Conservation (phyloP, 106 monocot species). For the Allium fistulosum region DNA sequence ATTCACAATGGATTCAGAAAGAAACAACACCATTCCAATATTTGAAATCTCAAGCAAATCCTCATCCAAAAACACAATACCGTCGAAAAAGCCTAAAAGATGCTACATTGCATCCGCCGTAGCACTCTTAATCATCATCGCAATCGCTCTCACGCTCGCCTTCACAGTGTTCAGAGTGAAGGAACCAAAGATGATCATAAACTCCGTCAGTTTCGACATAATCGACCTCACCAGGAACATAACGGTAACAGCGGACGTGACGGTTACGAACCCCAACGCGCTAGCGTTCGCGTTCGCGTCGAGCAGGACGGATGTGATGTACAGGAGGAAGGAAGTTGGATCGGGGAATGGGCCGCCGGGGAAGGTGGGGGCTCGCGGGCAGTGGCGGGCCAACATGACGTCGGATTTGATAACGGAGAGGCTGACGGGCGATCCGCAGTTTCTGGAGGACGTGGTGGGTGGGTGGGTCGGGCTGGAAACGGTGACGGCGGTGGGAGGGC, state of each 20-base stretch:
- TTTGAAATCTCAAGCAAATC: too few relatives aligned
- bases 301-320: conserved; percentile 24
- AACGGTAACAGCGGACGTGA: conserved; percentile 23
- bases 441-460: conserved; percentile 11
- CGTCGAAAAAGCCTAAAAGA: neutral
- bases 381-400: conserved; percentile 20
- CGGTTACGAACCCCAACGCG: conserved; percentile 40
- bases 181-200: conserved; percentile 39
- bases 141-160: conserved; percentile 4
- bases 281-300: conserved; percentile 11
- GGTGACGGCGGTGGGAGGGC: conserved; percentile 44
- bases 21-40: too few relatives aligned
- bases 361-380: conserved; percentile 10
- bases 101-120: neutral
- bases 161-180: conserved; percentile 37
- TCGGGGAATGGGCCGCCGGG: conserved; percentile 18
- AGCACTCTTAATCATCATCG: conserved; percentile 1
- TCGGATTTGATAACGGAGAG: conserved; percentile 14
- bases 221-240: neutral
- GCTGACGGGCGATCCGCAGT: conserved; percentile 4
- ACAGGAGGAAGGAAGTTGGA: conserved; percentile 18
- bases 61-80: too few relatives aligned
- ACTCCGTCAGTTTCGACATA: conserved; percentile 18
- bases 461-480: conserved; percentile 22
- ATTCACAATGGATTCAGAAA: too few relatives aligned